Evolutionary conservation across 2,329 filamentous ascomycete species (phyloP).

Genomic region (Venturia pyrina): DNA sequence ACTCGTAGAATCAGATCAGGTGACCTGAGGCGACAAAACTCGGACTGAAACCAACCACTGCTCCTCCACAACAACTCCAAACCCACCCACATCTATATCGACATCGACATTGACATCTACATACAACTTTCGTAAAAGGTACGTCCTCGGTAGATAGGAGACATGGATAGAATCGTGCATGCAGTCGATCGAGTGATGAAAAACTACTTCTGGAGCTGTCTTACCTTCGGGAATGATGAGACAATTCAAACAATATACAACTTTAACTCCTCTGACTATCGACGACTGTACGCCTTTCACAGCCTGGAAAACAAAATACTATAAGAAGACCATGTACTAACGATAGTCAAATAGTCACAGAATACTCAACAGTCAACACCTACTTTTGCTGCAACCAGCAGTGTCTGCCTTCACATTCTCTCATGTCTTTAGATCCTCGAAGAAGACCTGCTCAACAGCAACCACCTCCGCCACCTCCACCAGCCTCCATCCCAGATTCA

Average conservation of each 20-base stretch:
- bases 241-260: slow-evolving; percentile 23
- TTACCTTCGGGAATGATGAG: slow-evolving; percentile 46
- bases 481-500: slow-evolving; percentile 22
- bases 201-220: slow-evolving; percentile 67
- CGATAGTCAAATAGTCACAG: not conserved
- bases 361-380: not conserved
- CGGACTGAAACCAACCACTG: not conserved
- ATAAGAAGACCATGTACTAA: not conserved
- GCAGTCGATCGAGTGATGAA: slow-evolving; percentile 41
- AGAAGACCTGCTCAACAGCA: slow-evolving; percentile 20
- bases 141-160: slow-evolving; percentile 2
- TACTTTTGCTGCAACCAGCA: not conserved
- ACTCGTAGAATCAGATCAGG: not conserved
- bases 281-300: not conserved
- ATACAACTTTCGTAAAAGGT: not conserved
- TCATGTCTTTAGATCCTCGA: slow-evolving; percentile 4
- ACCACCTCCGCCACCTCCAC: slow-evolving; percentile 35
- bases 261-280: slow-evolving; percentile 3
- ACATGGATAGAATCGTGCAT: not conserved
- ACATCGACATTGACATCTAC: not conserved
- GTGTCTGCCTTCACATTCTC: not conserved
- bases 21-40: not conserved
- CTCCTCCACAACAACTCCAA: not conserved
- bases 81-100: not conserved
- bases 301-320: not conserved